Evolutionary conservation across 2,329 filamentous ascomycete genomes (phyloP).

Genomic region (Colletotrichum costaricense): DNA sequence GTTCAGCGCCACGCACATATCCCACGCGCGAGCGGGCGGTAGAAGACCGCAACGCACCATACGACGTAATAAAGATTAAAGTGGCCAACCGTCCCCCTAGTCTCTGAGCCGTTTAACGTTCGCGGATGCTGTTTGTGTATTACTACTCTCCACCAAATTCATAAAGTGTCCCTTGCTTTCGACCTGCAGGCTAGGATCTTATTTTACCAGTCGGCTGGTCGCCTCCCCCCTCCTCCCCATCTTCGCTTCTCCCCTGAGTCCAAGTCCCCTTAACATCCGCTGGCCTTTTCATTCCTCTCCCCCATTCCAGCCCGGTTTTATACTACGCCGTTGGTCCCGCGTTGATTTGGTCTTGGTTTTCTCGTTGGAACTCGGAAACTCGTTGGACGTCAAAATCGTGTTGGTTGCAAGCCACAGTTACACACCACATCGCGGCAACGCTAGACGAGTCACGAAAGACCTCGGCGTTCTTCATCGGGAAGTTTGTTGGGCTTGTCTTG

Average conservation of each 20-base stretch:
- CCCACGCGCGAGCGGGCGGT: neutral
- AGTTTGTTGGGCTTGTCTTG: neutral
- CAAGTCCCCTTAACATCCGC: neutral
- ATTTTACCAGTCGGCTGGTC: neutral
- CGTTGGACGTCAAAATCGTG: neutral
- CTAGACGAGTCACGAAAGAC: neutral
- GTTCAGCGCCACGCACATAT: neutral
- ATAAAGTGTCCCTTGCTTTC: neutral
- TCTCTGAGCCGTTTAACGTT: neutral
- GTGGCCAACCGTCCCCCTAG: neutral
- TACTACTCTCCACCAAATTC: neutral
- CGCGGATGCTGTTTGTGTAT: neutral
- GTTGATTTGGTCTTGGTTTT: neutral
- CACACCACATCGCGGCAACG: neutral
- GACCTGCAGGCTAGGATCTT: neutral
- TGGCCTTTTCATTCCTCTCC: neutral
- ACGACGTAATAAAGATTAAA: slow-evolving; percentile 8
- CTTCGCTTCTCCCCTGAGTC: neutral
- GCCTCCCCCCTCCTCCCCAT: neutral
- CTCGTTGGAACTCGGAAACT: neutral
- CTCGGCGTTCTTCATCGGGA: neutral
- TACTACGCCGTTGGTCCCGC: neutral
- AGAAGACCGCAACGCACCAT: neutral
- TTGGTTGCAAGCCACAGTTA: neutral
- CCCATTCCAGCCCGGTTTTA: neutral